Conservation (phyloP, 148 eudicot genomes). For the Nepenthes gracilis region DNA sequence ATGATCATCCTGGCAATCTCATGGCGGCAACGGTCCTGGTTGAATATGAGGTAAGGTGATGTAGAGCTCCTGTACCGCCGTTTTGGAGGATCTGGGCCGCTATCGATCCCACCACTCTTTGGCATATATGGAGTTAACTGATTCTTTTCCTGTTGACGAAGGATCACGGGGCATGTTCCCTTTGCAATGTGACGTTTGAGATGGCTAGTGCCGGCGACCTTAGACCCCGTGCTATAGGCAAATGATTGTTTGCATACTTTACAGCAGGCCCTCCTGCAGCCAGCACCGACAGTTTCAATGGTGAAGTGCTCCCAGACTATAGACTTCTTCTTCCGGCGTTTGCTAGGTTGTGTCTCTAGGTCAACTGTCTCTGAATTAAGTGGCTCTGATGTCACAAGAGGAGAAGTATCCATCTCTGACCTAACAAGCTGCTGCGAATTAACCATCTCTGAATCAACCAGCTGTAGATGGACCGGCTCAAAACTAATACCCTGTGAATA, state of each 20-base stretch:
- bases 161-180: constrained; percentile 54
- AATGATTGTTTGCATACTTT: constrained; percentile 70
- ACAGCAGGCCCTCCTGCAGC: constrained; percentile 68
- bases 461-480: constrained; percentile 5
- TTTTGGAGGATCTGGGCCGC: constrained; percentile 29
- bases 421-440: too few species aligned
- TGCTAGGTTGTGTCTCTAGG: constrained; percentile 31
- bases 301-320: constrained; percentile 73
- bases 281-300: constrained; percentile 48
- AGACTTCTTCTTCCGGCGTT: constrained; percentile 62
- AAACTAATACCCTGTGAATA: constrained; percentile 1
- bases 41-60: constrained; percentile 42
- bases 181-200: constrained; percentile 75
- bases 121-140: constrained; percentile 35
- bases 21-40: constrained; percentile 58
- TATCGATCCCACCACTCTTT: constrained; percentile 25
- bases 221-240: constrained; percentile 70
- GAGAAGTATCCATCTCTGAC: too few species aligned
- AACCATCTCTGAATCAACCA: too few species aligned
- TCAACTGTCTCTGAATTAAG: not conserved
- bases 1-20: constrained; percentile 76
- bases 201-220: constrained; percentile 78
- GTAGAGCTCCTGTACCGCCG: constrained; percentile 38
- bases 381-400: too few species aligned
- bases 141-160: constrained; percentile 46